Conservation (phyloP, 2,329 filamentous ascomycete genomes). For the Diplodia corticola region DNA sequence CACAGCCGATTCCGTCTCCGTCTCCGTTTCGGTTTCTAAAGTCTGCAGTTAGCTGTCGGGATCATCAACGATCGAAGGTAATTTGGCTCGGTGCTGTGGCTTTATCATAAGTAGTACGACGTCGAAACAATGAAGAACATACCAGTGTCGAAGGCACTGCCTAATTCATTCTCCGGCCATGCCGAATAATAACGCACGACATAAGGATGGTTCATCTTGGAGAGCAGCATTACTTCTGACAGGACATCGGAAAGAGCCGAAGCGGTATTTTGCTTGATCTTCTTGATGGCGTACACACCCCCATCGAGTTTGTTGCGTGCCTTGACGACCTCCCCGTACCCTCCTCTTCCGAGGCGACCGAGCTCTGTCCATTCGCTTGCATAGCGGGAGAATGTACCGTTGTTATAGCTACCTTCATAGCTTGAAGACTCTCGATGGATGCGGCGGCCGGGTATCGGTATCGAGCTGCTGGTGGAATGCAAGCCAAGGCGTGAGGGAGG, state of each 20-base stretch:
- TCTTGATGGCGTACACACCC: slow-evolving; percentile 94
- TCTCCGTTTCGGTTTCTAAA: slow-evolving; percentile 36
- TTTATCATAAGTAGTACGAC: neutral
- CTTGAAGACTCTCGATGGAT: slow-evolving; percentile 40
- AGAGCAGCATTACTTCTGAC: slow-evolving; percentile 83
- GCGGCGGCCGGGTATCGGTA: slow-evolving; percentile 33
- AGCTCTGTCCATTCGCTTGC: slow-evolving; percentile 88
- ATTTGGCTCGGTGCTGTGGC: neutral
- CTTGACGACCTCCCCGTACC: slow-evolving; percentile 95
- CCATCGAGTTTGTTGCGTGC: slow-evolving; percentile 92
- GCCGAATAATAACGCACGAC: slow-evolving; percentile 91
- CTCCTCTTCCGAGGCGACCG: slow-evolving; percentile 84
- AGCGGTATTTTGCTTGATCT: slow-evolving; percentile 81
- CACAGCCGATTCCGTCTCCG: slow-evolving; percentile 35
- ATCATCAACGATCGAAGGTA: neutral
- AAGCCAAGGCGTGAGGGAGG: slow-evolving; percentile 30
- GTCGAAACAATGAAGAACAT: neutral
- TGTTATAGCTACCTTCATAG: slow-evolving; percentile 32
- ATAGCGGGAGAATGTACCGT: slow-evolving; percentile 67
- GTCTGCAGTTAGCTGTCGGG: slow-evolving; percentile 32
- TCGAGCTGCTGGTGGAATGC: slow-evolving; percentile 22
- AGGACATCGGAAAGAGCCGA: slow-evolving; percentile 74
- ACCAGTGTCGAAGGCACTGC: slow-evolving; percentile 23
- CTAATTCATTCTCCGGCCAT: slow-evolving; percentile 76
- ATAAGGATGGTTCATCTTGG: slow-evolving; percentile 87